phyloP scores from a whole-genome alignment of 2,329 filamentous ascomycete species.

The Epichloe sibirici region DNA sequence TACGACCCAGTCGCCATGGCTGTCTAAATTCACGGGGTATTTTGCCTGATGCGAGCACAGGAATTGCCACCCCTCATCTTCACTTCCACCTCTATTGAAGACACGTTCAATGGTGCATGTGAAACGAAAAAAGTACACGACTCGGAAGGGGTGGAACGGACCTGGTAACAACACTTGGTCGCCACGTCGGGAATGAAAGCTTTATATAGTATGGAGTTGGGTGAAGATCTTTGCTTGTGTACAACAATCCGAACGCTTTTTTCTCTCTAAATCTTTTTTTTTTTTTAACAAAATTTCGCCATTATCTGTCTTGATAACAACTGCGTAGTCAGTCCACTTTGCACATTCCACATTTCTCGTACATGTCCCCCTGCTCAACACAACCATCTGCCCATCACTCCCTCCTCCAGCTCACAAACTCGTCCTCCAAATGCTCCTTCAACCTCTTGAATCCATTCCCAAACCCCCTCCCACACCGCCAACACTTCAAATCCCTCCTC shows the following conservation, averaged over 20 bases:
- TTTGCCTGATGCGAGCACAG: background rate
- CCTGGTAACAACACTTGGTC: background rate
- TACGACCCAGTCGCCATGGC: slow-evolving; percentile 1
- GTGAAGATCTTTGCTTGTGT: background rate
- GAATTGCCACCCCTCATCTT: background rate
- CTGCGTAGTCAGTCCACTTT: background rate
- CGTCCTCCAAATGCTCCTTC: slow-evolving; percentile 62
- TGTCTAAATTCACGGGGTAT: slow-evolving; percentile 3
- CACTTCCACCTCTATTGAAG: background rate
- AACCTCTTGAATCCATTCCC: slow-evolving; percentile 60
- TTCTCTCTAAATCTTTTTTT: background rate
- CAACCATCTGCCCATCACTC: slow-evolving; percentile 27
- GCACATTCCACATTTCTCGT: background rate
- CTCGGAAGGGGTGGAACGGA: background rate
- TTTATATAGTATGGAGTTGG: background rate
- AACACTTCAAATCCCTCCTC: slow-evolving; percentile 59
- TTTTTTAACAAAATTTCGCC: background rate
- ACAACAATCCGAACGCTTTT: background rate
- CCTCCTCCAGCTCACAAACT: slow-evolving; percentile 65
- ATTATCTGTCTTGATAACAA: background rate
- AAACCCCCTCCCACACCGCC: slow-evolving; percentile 70
- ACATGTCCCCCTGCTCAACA: background rate
- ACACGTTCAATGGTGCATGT: background rate
- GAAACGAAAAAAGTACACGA: background rate
- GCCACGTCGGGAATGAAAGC: background rate